Conservation (phyloP, 768 basidiomycete genomes). For the Favolaschia claudopus region DNA sequence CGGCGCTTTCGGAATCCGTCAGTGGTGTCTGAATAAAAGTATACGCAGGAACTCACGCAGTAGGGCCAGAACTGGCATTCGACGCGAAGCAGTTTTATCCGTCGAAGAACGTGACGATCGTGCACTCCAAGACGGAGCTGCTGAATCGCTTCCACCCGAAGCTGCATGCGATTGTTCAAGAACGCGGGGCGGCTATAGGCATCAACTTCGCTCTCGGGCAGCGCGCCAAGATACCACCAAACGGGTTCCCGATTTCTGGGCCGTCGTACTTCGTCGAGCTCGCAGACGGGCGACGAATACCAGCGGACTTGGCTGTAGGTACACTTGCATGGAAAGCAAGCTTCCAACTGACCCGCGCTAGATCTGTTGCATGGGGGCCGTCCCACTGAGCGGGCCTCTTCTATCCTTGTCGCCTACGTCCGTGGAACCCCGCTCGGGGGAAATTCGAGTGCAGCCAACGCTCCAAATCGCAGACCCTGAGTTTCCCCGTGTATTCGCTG, state of each 20-base stretch:
- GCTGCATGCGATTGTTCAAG: conserved; percentile 39
- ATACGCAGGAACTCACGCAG: background rate
- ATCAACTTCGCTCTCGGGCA: conserved; percentile 49
- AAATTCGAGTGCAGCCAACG: conserved; percentile 22
- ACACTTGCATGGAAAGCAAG: background rate
- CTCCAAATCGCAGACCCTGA: conserved; percentile 20
- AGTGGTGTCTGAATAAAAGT: conserved; percentile 25
- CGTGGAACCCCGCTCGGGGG: conserved; percentile 14
- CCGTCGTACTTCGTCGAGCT: conserved; percentile 15
- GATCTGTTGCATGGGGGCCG: conserved; percentile 22
- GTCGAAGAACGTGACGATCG: conserved; percentile 47
- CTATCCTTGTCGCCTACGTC: conserved; percentile 17
- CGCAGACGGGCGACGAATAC: conserved; percentile 3
- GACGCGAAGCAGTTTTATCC: conserved; percentile 52
- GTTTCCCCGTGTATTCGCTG: conserved; percentile 18
- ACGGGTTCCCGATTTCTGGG: conserved; percentile 38
- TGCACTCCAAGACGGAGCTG: conserved; percentile 53
- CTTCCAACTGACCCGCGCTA: background rate
- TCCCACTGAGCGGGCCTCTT: conserved; percentile 22
- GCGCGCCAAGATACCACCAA: conserved; percentile 37
- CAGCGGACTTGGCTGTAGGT: conserved; percentile 8
- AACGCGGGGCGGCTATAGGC: conserved; percentile 40
- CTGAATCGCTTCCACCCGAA: conserved; percentile 50
- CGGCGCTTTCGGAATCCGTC: conserved; percentile 63
- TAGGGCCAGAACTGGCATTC: conserved; percentile 53